These are phyloP conservation scores for Gentiana straminea DNA, from an alignment of 257 asterid genomes.

Conservation along the genomic window DNA sequence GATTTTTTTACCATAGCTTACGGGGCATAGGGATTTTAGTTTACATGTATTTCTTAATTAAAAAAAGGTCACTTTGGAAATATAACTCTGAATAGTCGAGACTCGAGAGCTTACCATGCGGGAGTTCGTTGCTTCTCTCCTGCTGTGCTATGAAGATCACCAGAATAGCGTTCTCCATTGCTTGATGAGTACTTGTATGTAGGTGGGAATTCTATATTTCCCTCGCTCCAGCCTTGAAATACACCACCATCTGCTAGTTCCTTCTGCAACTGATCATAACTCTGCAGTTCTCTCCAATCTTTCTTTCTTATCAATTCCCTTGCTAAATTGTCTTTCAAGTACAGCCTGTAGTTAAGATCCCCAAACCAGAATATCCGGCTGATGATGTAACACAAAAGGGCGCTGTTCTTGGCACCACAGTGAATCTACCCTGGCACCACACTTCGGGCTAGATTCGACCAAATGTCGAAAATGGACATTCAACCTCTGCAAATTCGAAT, in stretches of 20 bases:
- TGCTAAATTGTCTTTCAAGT: constrained; percentile 68
- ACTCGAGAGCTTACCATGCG: constrained; percentile 50
- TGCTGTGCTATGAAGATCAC: constrained; percentile 57
- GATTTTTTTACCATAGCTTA: no score
- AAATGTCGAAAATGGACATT: no score
- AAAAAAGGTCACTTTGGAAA: no score
- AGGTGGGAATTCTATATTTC: constrained; percentile 80
- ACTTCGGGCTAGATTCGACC: no score
- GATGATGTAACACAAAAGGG: constrained; percentile 29
- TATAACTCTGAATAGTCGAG: no score
- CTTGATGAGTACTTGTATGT: constrained; percentile 77
- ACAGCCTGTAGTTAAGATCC: constrained; percentile 89
- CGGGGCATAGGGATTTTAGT: no score
- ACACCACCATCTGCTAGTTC: constrained; percentile 75
- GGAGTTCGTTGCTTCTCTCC: constrained; percentile 98
- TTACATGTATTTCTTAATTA: no score
- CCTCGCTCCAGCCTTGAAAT: constrained; percentile 90
- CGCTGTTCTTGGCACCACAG: constrained; percentile 6
- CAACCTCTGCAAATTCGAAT: no score
- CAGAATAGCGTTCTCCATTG: constrained; percentile 69
- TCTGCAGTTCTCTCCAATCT: constrained; percentile 65
- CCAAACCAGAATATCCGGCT: constrained; percentile 98
- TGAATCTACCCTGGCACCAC: neutral
- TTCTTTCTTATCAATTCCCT: constrained; percentile 57
- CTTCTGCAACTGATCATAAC: constrained; percentile 68